phyloP scores from a whole-genome alignment of 2,329 filamentous ascomycete genomes.

The Tolypocladium pustulatum region DNA sequence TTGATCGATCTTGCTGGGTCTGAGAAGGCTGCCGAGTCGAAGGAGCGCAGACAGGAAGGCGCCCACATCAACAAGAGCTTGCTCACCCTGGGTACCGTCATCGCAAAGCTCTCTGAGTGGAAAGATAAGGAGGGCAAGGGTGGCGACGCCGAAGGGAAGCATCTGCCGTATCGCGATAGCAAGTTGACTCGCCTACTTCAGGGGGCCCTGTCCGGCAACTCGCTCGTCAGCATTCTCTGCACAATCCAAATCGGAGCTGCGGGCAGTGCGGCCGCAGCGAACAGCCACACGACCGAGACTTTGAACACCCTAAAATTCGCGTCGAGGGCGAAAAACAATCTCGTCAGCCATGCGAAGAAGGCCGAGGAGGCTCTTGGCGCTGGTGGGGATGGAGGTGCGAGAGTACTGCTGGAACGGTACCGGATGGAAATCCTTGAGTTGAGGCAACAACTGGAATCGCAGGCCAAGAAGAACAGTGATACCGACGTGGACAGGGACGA shows the following conservation, averaged over 20 bases:
- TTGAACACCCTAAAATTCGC: conserved; percentile 96
- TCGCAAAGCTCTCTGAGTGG: conserved; percentile 79
- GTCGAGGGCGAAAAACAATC: conserved; percentile 92
- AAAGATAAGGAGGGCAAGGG: conserved; percentile 71
- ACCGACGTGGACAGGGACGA: conserved; percentile 53
- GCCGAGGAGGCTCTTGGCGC: conserved; percentile 78
- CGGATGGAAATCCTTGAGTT: conserved; percentile 85
- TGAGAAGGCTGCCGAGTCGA: conserved; percentile 89
- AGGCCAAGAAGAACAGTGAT: conserved; percentile 58
- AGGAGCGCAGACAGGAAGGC: conserved; percentile 86
- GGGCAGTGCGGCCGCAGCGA: conserved; percentile 58
- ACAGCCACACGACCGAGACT: conserved; percentile 75
- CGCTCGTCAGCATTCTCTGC: conserved; percentile 92
- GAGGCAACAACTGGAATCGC: conserved; percentile 68
- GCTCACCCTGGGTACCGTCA: conserved; percentile 89
- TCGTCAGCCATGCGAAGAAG: conserved; percentile 91
- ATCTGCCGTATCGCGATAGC: conserved; percentile 93
- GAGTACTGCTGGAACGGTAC: conserved; percentile 85
- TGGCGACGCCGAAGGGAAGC: conserved; percentile 75
- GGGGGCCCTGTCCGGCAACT: conserved; percentile 84
- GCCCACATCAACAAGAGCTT: conserved; percentile 98
- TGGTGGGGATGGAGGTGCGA: conserved; percentile 74
- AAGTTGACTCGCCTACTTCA: conserved; percentile 91
- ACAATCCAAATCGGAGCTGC: conserved; percentile 84
- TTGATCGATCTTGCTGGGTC: conserved; percentile 95